Evolutionary conservation across 495 filamentous ascomycete species (phyloP).

Genomic region (Neurospora hispaniola): DNA sequence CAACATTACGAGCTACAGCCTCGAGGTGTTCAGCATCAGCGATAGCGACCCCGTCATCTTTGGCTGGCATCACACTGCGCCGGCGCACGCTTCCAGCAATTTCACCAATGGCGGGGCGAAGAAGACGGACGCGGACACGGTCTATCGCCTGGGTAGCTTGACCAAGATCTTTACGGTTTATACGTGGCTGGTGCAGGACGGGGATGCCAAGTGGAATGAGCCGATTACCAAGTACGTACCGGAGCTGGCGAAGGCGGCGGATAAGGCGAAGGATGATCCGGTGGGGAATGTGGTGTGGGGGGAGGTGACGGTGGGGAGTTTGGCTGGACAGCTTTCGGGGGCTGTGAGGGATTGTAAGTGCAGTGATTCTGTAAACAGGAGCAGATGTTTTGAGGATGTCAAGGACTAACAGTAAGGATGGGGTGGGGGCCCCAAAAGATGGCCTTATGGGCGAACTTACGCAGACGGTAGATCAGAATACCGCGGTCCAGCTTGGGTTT

Average conservation of each 20-base stretch:
- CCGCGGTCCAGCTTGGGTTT: slow-evolving; percentile 23
- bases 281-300: slow-evolving; percentile 40
- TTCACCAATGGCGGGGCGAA: slow-evolving; percentile 24
- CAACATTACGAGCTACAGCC: slow-evolving; percentile 40
- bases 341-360: slow-evolving; percentile 36
- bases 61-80: slow-evolving; percentile 38
- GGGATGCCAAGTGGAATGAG: slow-evolving; percentile 30
- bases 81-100: slow-evolving; percentile 14
- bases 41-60: slow-evolving; percentile 28
- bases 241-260: slow-evolving; percentile 33
- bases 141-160: slow-evolving; percentile 42
- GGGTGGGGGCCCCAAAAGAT: slow-evolving; percentile 9
- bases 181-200: slow-evolving; percentile 35
- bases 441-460: slow-evolving; percentile 32
- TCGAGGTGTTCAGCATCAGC: slow-evolving; percentile 41
- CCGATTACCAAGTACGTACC: slow-evolving; percentile 46
- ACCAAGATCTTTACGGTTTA: slow-evolving; percentile 41
- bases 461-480: slow-evolving; percentile 25
- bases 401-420: background rate
- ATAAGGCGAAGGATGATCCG: slow-evolving; percentile 22
- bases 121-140: slow-evolving; percentile 31
- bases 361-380: background rate
- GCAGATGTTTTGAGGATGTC: background rate
- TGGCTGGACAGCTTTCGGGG: slow-evolving; percentile 45
- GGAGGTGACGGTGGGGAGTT: slow-evolving; percentile 41